Evolutionary conservation across 768 basidiomycete species (phyloP).

Genomic region (Boletus rex-veris): DNA sequence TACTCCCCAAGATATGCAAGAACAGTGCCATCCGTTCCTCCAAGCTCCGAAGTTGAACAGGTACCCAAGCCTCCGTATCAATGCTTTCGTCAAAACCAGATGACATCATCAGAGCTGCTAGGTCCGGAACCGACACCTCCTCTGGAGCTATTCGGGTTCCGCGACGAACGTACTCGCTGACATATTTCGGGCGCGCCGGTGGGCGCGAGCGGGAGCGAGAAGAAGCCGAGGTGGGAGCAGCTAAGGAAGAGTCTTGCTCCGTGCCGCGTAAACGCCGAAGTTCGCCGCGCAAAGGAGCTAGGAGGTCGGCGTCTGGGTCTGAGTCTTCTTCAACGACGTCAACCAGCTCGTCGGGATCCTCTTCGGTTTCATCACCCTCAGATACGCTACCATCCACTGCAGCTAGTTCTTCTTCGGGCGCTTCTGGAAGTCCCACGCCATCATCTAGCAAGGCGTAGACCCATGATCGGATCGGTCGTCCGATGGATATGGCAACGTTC

Average conservation of each 20-base stretch:
- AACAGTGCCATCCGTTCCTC: slow-evolving; percentile 54
- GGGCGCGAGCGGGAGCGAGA: slow-evolving; percentile 28
- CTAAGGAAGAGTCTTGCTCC: slow-evolving; percentile 30
- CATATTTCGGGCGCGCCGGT: slow-evolving; percentile 20
- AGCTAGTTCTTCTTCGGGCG: slow-evolving; percentile 13
- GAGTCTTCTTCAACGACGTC: slow-evolving; percentile 66
- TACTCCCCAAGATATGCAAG: slow-evolving; percentile 53
- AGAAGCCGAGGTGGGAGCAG: slow-evolving; percentile 31
- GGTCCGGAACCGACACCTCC: slow-evolving; percentile 46
- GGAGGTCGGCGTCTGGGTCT: slow-evolving; percentile 45
- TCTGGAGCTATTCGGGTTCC: slow-evolving; percentile 64
- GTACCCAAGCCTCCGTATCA: slow-evolving; percentile 30
- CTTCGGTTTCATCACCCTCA: slow-evolving; percentile 36
- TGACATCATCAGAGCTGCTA: slow-evolving; percentile 46
- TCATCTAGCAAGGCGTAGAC: slow-evolving; percentile 66
- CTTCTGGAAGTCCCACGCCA: slow-evolving; percentile 55
- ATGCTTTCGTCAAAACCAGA: slow-evolving; percentile 26
- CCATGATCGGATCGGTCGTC: slow-evolving; percentile 61
- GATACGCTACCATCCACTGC: slow-evolving; percentile 21
- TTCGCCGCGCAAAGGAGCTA: slow-evolving; percentile 69
- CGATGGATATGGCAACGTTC: slow-evolving; percentile 59
- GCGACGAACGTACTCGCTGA: slow-evolving; percentile 63
- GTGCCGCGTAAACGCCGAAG: slow-evolving; percentile 54
- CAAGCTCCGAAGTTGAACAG: slow-evolving; percentile 48
- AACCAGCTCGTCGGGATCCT: slow-evolving; percentile 57